Evolutionary conservation across 345 rosid genomes (phyloP), one percentile per base, ranked within the genome.

Genomic region (Murraya paniculata): DNA sequence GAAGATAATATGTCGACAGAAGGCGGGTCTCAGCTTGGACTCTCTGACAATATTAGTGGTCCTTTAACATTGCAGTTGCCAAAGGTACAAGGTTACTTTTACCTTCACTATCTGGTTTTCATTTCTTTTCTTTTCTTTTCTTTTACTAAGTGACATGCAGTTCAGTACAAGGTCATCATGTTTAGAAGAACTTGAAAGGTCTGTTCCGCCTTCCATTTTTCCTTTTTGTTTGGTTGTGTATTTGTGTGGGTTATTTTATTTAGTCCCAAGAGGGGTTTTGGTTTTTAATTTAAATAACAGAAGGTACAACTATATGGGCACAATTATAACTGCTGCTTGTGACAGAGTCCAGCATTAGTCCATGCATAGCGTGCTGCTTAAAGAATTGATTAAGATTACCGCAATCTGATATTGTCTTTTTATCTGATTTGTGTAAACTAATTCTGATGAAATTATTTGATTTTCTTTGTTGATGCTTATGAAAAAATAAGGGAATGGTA

Each of bases 101-200:
- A 31, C 45, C 45, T 19, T 72, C 68, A 18, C 64, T 48, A 39
- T 35, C 25, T 64, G 69, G 7, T 36, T 45, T 25, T 36, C 31
- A 25, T 55, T 71, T 27, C 24, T 5, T 71, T n/a, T 22, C 0
- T 5, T 71, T n/a, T 22, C 0, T 38, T 4, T 33, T 64, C 27
- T 53, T 67, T 66, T 56, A 45, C 33, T 25, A 69, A 72, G 13
- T 72, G 61, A 73, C 69, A 72, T 67, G 7, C 68, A n/a, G 7
- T 79, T 27, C 35, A 18, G 69, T 30, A 24, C 36, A 19, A 71
- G 74, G 39, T 28, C 58, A 76, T 75, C 33, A 74, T 27, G 58
- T 45, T 71, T 67, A 31, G 79, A 45, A 75, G 83, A 75, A 64
- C 39, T 55, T 48, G 72, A 80, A 67, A 86, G 85, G 85, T 86